phyloP scores from a whole-genome alignment of 176 grass and related monocot genomes.

The Paspalum vaginatum region DNA sequence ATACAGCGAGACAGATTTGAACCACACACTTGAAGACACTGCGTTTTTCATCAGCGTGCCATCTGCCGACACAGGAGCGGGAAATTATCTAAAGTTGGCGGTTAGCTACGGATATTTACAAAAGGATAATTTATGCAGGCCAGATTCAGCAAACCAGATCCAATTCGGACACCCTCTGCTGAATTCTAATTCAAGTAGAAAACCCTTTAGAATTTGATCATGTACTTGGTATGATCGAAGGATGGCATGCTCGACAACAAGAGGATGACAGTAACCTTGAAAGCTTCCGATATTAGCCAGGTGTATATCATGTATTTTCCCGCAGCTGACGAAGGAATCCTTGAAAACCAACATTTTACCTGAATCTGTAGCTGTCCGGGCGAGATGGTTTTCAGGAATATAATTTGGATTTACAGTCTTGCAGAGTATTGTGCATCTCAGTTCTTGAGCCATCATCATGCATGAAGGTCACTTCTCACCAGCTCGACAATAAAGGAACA shows the following conservation, averaged over 20 bases:
- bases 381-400: slow-evolving; percentile 11
- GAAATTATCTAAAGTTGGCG: background rate
- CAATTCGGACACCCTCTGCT: background rate
- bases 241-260: slow-evolving; percentile 54
- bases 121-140: slow-evolving; percentile 14
- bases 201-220: background rate
- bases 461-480: slow-evolving; percentile 44
- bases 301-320: slow-evolving; percentile 55
- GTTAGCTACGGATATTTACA: slow-evolving; percentile 14
- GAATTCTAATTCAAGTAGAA: slow-evolving; percentile 18
- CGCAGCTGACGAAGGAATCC: slow-evolving; percentile 38
- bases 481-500: slow-evolving; percentile 43
- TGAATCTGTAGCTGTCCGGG: background rate
- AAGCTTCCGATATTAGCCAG: slow-evolving; percentile 52
- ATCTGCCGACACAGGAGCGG: slow-evolving; percentile 18
- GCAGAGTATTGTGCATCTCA: slow-evolving; percentile 39
- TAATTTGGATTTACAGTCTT: slow-evolving; percentile 24
- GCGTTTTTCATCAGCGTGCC: slow-evolving; percentile 15
- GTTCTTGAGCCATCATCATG: slow-evolving; percentile 45
- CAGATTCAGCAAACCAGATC: background rate
- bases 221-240: slow-evolving; percentile 31
- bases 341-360: slow-evolving; percentile 35
- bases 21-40: slow-evolving; percentile 45
- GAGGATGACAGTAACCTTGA: slow-evolving; percentile 54
- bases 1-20: slow-evolving; percentile 41